Base-by-base conservation (phyloP, 2,329 filamentous ascomycete species). In the Pseudofabraea citricarpa region DNA sequence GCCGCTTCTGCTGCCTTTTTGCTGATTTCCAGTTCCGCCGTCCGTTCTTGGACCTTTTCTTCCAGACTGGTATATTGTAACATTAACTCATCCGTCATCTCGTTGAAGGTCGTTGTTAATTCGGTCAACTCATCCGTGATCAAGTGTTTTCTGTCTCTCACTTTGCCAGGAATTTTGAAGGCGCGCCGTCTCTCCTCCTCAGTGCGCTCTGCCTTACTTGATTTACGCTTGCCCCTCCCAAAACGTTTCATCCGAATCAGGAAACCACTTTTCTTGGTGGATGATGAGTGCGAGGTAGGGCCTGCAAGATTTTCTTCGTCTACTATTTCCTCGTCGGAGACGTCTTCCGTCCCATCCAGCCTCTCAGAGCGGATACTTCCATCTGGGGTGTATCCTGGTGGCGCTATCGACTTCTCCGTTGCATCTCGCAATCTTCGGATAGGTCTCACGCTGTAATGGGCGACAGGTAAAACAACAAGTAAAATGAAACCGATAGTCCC, bases 1-100 rank as follows among this genome's bases (percentile, higher is more conserved):
- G 90, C 90, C n/a, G 87, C 86, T 64, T 95, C 90, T 1, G 90
- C 90, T 1, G 89, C 88, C 66, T 89, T 88, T 63, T 95, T 95
- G 68, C 85, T 94, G 48, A 88, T 79, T 58, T 95, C 89, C 1
- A 96, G 72, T 63, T 96, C 87, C 26, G 79, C 79, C 0, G 90
- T 96, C 43, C 90, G 76, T 61, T 90, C 82, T 6, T 79, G 79
- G 1, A 96, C 90, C 55, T 91, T 84, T 44, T 91, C 83, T 61
- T 96, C 90, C 1, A 96, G 71, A 9, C 80, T 82, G 22, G 83
- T 81, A 58, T 95, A 96, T 57, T 95, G 90, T 65, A 88, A 86
- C 57, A 87, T 77, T 35, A 96, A 69, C 65, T 95, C 90, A 49
- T 95, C 88, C 1, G 85, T 87, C 90, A 95, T 96, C 56, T 90